Evolutionary conservation across 2,329 filamentous ascomycete species (phyloP), one percentile per base, ranked within the genome.

Genomic region (Pseudopithomyces maydicus): DNA sequence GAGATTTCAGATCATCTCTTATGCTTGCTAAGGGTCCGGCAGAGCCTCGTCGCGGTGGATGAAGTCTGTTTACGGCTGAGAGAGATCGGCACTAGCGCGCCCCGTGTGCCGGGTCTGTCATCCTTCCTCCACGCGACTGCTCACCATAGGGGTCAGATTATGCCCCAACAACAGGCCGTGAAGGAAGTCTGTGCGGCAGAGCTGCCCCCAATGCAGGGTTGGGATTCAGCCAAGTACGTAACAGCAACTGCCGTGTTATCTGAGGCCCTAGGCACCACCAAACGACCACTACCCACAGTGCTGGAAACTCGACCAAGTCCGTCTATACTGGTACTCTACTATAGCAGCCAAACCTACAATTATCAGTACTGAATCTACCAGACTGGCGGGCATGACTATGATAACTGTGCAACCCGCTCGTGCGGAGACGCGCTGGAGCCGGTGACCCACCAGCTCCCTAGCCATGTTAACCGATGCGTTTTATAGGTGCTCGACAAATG

Each of bases 31-130:
- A 19, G 26, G 26, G 12, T 17, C 26, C n/a, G 17, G 8, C 19
- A 14, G 17, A n/a, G 20, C 39, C 38, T n/a, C 20, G 39, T 22
- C 17, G 35, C 33, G 11, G 22, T 38, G 32, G 32, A 23, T 20
- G 48, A 56, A 22, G 54, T 56, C 41, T 14, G 38, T 57, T 44
- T 57, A 52, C 43, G 53, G 54, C 54, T 49, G 49, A 49, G 32
- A 20, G n/a, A 39, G 49, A 53, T 57, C 49, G 43, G 23, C 49
- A 32, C 54, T 57, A 57, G 49, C 44, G 29, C 1, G 20, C 19
- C 36, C 43, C 38, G 23, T 36, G 42, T 12, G 45, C 39, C 52
- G 22, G 44, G 26, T 23, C 36, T 23, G 46, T n/a, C 46, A 50
- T 41, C 26, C 36, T 17, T 45, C 39, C 45, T 52, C 48, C 41